Conservation (phyloP, 1,284 basidiomycete genomes). For the Bjerkandera adusta region DNA sequence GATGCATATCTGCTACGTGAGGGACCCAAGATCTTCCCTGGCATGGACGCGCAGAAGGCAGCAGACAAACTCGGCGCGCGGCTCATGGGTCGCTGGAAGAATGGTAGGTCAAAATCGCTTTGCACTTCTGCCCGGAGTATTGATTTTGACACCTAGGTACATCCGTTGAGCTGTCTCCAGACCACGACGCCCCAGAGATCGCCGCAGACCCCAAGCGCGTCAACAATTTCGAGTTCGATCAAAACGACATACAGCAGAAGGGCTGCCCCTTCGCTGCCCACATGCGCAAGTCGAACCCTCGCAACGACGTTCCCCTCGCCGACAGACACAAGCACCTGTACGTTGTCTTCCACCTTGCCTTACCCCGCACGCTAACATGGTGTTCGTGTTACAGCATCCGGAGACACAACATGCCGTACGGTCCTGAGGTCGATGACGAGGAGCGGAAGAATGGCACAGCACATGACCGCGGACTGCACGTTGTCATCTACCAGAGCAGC, state of each 20-base stretch:
- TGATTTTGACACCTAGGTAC: neutral
- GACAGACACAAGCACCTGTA: neutral
- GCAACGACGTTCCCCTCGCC: neutral
- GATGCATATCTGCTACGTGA: neutral
- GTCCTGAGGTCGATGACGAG: too few species aligned
- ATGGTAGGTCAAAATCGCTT: neutral
- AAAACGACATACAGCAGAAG: neutral
- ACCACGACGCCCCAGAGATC: neutral
- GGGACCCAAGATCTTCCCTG: neutral
- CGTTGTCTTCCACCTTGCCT: neutral
- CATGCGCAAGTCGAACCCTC: neutral
- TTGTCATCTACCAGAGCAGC: neutral
- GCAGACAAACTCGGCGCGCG: neutral
- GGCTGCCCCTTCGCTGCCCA: too few species aligned
- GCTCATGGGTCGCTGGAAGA: neutral
- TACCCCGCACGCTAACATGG: neutral
- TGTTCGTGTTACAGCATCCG: neutral
- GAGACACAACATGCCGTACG: neutral
- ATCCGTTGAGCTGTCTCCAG: neutral
- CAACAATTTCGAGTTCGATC: too few species aligned
- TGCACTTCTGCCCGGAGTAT: neutral
- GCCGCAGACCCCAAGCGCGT: too few species aligned
- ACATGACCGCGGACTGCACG: neutral
- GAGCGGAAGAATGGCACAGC: neutral
- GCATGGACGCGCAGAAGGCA: neutral